phyloP scores from a whole-genome alignment of 305 asterid species.

The Fraxinus angustifolia region DNA sequence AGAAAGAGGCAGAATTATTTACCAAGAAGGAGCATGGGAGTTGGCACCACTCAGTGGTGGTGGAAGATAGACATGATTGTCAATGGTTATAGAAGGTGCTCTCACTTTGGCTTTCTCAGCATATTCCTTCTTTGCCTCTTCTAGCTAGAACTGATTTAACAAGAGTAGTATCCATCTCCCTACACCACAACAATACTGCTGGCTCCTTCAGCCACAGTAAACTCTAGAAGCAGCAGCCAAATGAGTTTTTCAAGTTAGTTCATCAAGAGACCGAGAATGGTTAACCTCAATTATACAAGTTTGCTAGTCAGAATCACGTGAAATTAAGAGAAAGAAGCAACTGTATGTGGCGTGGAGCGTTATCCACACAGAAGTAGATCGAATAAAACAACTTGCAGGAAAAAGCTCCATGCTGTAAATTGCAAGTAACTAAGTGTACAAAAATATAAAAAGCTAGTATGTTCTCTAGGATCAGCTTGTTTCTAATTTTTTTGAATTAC shows the following conservation, averaged over 20 bases:
- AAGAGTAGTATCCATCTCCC: conserved; percentile 35
- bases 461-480: not conserved
- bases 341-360: not conserved
- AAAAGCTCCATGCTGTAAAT: too few relatives aligned
- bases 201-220: conserved; percentile 35
- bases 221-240: conserved; percentile 22
- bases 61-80: conserved; percentile 36
- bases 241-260: not conserved
- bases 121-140: conserved; percentile 38
- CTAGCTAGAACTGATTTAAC: conserved; percentile 34
- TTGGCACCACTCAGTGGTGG: conserved; percentile 30
- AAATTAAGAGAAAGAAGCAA: not conserved
- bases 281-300: not conserved
- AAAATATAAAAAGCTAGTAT: too few relatives aligned
- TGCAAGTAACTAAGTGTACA: too few relatives aligned
- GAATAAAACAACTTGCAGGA: not conserved
- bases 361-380: not conserved
- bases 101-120: conserved; percentile 25
- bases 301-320: not conserved
- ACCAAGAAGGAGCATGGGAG: conserved; percentile 35
- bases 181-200: conserved; percentile 38
- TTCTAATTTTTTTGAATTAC: not conserved
- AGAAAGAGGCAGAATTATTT: not conserved
- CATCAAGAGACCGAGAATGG: not conserved
- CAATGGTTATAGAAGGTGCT: conserved; percentile 28